Percentiles rank a stretch among this genome's conserved stretches.
phyloP scores from a whole-genome alignment of 164 flowering plant genomes.

The Magnolia officinalis region DNA sequence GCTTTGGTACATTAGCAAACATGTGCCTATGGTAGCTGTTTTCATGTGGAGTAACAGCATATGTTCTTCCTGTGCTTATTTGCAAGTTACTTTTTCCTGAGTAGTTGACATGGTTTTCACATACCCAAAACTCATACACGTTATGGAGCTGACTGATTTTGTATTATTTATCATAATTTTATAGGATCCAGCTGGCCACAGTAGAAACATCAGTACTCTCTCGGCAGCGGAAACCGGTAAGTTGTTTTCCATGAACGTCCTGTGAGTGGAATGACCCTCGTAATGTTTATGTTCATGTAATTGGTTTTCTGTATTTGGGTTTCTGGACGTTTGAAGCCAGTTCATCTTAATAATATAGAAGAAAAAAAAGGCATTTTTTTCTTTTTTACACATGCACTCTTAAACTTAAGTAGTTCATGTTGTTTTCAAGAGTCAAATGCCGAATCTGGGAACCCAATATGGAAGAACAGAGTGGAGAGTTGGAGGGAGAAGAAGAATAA shows the following conservation, averaged over 20 bases:
- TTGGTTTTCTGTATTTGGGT: background rate
- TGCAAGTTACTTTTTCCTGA: background rate
- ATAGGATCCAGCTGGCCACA: conserved; percentile 67
- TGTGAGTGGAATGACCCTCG: background rate
- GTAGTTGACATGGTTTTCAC: background rate
- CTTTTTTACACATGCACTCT: too few relatives aligned
- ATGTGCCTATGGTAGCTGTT: background rate
- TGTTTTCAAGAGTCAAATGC: conserved; percentile 55
- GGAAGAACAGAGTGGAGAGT: conserved; percentile 95
- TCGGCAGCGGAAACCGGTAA: conserved; percentile 86
- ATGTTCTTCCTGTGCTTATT: background rate
- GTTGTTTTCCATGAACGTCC: conserved; percentile 3
- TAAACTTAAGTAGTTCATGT: background rate
- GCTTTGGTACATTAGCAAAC: too few relatives aligned
- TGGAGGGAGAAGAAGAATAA: conserved; percentile 87
- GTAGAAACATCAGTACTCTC: conserved; percentile 69
- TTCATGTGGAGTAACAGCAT: background rate
- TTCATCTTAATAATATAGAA: background rate
- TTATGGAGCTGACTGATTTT: background rate
- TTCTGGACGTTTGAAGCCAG: background rate
- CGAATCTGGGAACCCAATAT: conserved; percentile 83
- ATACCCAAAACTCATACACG: background rate
- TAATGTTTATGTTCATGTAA: background rate
- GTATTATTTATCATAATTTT: background rate
- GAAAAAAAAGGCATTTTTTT: too few relatives aligned